Conservation (phyloP, 2,329 filamentous ascomycete genomes). For the Emmonsiellopsis sp. region DNA sequence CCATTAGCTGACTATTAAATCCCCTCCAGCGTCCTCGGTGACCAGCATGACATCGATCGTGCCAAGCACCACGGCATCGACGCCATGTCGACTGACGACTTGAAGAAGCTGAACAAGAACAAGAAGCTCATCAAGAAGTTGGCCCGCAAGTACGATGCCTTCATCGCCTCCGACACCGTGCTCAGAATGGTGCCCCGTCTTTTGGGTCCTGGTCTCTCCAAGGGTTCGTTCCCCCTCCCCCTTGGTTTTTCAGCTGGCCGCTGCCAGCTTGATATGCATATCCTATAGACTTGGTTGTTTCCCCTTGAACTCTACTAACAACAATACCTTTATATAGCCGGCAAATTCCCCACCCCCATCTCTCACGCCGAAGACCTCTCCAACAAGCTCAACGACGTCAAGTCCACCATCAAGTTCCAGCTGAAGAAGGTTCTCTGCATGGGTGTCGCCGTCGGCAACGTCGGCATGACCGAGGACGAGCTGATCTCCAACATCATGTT, state of each 20-base stretch:
- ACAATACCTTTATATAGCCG: slow-evolving; percentile 53
- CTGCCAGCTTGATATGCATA: no score
- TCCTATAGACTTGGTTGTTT: no score
- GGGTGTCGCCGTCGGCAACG: slow-evolving; percentile 98
- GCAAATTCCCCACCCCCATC: slow-evolving; percentile 99
- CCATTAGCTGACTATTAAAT: slow-evolving; percentile 14
- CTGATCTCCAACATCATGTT: slow-evolving; percentile 98
- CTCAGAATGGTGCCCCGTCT: slow-evolving; percentile 99
- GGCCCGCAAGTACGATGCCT: slow-evolving; percentile 99
- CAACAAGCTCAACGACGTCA: slow-evolving; percentile 97
- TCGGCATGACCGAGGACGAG: slow-evolving; percentile 94
- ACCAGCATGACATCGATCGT: slow-evolving; percentile 99
- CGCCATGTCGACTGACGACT: slow-evolving; percentile 94
- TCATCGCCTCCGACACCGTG: slow-evolving; percentile 90
- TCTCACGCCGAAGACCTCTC: slow-evolving; percentile 91
- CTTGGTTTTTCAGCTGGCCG: no score
- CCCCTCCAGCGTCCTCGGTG: slow-evolving; percentile 60
- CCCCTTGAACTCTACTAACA: slow-evolving; percentile 26
- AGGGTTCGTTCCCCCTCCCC: slow-evolving; percentile 52
- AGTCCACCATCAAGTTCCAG: slow-evolving; percentile 99
- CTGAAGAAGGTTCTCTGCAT: slow-evolving; percentile 99
- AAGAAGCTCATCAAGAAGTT: slow-evolving; percentile 99
- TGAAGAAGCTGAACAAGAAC: slow-evolving; percentile 99
- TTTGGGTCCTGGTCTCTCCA: slow-evolving; percentile 94
- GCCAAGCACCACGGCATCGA: slow-evolving; percentile 98